phyloP scores from a whole-genome alignment of 164 flowering plant genomes.

The Magnolia kwangsiensis region DNA sequence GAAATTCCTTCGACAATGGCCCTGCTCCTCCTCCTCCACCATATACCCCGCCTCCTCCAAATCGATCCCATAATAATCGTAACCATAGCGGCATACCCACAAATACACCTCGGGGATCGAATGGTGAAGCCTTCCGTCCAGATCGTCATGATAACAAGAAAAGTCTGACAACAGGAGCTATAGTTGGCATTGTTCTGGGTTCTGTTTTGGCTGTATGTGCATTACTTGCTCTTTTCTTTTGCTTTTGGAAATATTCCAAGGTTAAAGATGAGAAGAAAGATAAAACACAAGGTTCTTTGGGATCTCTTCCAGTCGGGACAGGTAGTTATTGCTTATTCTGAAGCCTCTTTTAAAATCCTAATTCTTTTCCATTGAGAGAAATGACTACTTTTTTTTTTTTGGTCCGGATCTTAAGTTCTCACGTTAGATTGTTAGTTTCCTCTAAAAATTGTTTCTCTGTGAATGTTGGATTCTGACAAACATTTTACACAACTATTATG shows the following conservation, averaged over 20 bases:
- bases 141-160: slow-evolving; percentile 19
- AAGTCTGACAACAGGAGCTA: slow-evolving; percentile 43
- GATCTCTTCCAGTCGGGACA: slow-evolving; percentile 37
- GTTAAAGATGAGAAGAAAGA: slow-evolving; percentile 36
- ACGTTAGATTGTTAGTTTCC: not conserved
- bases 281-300: slow-evolving; percentile 37
- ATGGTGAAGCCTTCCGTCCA: slow-evolving; percentile 26
- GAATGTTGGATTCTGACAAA: no score
- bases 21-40: slow-evolving; percentile 95
- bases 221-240: slow-evolving; percentile 49
- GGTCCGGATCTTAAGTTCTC: not conserved
- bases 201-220: slow-evolving; percentile 32
- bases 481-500: no score
- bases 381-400: not conserved
- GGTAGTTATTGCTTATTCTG: slow-evolving; percentile 28
- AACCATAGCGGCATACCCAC: slow-evolving; percentile 36
- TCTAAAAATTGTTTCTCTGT: no score
- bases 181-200: slow-evolving; percentile 66
- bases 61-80: slow-evolving; percentile 38
- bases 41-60: slow-evolving; percentile 69
- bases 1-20: slow-evolving; percentile 76
- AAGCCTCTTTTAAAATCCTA: not conserved
- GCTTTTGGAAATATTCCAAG: slow-evolving; percentile 34
- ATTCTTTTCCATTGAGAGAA: no score
- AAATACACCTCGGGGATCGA: slow-evolving; percentile 29